These are phyloP conservation scores for Puccinia novopanici DNA, from an alignment of 1,284 basidiomycete genomes.

Conservation along the genomic window DNA sequence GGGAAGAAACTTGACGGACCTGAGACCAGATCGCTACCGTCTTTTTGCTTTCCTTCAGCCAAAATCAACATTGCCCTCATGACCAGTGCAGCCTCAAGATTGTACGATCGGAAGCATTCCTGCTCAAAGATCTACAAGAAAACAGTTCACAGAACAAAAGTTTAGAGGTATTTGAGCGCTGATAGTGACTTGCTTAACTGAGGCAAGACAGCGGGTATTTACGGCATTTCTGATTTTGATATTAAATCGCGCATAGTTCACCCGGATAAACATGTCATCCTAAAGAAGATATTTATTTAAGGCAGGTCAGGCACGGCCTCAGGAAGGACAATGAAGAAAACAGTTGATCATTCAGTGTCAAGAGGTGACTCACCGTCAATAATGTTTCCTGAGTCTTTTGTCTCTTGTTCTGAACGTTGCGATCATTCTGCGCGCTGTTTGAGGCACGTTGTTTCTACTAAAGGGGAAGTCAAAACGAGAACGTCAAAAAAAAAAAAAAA, in stretches of 20 bases:
- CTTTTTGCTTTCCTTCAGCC: constrained; percentile 38
- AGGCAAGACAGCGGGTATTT: neutral
- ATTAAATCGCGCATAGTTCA: constrained; percentile 41
- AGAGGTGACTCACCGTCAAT: constrained; percentile 18
- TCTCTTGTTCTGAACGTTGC: constrained; percentile 17
- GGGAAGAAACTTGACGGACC: constrained; percentile 8
- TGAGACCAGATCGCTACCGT: constrained; percentile 29
- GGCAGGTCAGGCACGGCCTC: neutral
- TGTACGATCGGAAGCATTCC: constrained; percentile 35
- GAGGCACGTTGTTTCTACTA: constrained; percentile 40
- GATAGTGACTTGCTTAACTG: neutral
- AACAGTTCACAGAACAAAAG: neutral
- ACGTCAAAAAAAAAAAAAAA: constrained; percentile 9
- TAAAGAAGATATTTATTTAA: neutral
- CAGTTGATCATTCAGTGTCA: neutral
- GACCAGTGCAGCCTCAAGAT: constrained; percentile 33
- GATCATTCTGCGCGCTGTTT: constrained; percentile 27
- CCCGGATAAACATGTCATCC: constrained; percentile 41
- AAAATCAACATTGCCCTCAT: constrained; percentile 43
- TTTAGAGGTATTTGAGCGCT: neutral
- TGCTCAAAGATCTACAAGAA: constrained; percentile 33
- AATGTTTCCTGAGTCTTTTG: constrained; percentile 23
- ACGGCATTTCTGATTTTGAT: constrained; percentile 47
- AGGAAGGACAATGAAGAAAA: neutral
- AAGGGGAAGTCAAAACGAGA: constrained; percentile 30